These are phyloP conservation scores for Hibiscus mutabilis DNA, from an alignment of 345 rosid species.

Conservation along the genomic window DNA sequence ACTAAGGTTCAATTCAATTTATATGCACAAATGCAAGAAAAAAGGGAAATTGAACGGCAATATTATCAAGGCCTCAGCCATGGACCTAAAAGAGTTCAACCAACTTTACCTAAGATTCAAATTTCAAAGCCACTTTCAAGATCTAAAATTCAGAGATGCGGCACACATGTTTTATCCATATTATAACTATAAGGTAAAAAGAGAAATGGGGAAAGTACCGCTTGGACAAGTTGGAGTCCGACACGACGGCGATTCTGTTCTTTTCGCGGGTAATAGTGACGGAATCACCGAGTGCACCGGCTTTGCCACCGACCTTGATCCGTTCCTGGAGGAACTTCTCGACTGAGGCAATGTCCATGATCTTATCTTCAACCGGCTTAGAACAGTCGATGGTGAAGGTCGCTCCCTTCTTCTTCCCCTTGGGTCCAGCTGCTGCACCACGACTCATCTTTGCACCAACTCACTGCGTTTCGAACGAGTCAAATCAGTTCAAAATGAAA, in stretches of 20 bases:
- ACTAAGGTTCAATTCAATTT: too few species aligned
- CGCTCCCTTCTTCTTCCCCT: constrained; percentile 61
- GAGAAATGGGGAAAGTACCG: constrained; percentile 25
- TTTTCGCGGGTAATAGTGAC: constrained; percentile 43
- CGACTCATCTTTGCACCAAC: constrained; percentile 12
- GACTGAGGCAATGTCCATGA: constrained; percentile 71
- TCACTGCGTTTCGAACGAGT: neutral
- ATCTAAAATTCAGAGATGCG: neutral
- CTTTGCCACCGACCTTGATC: constrained; percentile 79
- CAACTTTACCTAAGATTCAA: neutral
- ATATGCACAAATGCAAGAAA: too few species aligned
- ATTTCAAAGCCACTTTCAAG: neutral
- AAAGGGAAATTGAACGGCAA: too few species aligned
- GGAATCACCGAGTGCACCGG: constrained; percentile 69
- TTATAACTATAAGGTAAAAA: neutral
- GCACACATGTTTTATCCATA: neutral
- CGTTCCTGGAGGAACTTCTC: constrained; percentile 80
- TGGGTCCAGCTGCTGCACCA: constrained; percentile 9
- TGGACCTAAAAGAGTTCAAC: neutral
- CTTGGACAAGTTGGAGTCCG: constrained; percentile 59
- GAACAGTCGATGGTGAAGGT: constrained; percentile 51
- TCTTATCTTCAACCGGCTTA: constrained; percentile 74
- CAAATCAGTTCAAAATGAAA: neutral
- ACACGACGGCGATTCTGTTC: constrained; percentile 48
- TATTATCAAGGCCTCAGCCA: neutral